Evolutionary conservation across 495 filamentous ascomycete species (phyloP), one percentile per base, ranked within the genome.

Genomic region (Aspergillus incahuasiensis): DNA sequence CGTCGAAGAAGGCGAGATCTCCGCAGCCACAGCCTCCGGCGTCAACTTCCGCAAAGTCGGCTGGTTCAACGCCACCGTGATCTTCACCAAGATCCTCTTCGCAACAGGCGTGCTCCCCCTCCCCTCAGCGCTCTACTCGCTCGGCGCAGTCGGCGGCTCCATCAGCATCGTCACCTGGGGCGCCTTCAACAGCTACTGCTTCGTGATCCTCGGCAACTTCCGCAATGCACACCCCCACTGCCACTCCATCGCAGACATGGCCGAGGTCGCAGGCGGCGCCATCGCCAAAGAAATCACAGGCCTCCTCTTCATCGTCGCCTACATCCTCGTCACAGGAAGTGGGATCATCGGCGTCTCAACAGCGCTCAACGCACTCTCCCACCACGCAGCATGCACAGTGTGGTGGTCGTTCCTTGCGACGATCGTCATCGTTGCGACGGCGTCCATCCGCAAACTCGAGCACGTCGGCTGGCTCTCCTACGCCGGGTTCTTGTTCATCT

Each of bases 221-320:
- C 70, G 70, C 51, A 64, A 66, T 35, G 35, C 24, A 12, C 56
- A 72, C 42, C 69, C 69, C 1, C 68, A 73, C 38, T 80, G 76
- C 54, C 68, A 73, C 57, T 69, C 68, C 57, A 84, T 91, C 52
- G 83, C 85, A 24, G 88, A 94, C 63, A 88, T 83, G 46, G 84
- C 84, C 6, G 65, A 80, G 16, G 69, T 94, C 22, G 78, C 90
- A 32, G 79, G 82, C 57, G 87, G 85, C 68, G 69, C 9, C 5
- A n/a, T 48, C 5, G 45, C 15, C 1, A 48, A 48, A 28, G 70
- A 73, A 50, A 20, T 80, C 0, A 66, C 72, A 2, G 78, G 77
- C 0, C 55, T 68, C 3, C 50, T 80, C 6, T 81, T 81, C 61
- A 67, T 75, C 19, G 49, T 79, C 15, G 70, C 70, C 18, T 79